phyloP scores from a whole-genome alignment of 2,329 filamentous ascomycete genomes.

The Pyricularia pennisetigena region DNA sequence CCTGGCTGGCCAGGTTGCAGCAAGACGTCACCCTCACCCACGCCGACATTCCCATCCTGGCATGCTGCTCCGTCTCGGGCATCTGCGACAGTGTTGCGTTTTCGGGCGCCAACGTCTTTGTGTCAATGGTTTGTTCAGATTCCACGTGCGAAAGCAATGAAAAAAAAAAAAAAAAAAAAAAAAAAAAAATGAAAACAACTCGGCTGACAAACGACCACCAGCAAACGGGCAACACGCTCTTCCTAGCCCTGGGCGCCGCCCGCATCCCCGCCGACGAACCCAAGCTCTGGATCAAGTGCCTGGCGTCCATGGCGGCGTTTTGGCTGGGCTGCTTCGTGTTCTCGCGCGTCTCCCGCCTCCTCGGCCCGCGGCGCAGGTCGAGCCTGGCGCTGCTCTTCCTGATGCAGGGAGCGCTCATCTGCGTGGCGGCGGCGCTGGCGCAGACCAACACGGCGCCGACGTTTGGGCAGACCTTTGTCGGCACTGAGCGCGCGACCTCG shows the following conservation, averaged over 20 bases:
- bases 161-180: not conserved
- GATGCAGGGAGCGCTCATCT: conserved; percentile 38
- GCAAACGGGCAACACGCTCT: conserved; percentile 46
- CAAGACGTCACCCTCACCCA: conserved; percentile 11
- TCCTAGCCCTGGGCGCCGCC: conserved; percentile 49
- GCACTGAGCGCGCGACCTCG: conserved; percentile 31
- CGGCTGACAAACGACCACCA: not conserved
- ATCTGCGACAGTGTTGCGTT: conserved; percentile 29
- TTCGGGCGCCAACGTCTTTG: conserved; percentile 27
- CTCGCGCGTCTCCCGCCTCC: conserved; percentile 18
- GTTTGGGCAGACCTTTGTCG: conserved; percentile 17
- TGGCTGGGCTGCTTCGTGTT: conserved; percentile 41
- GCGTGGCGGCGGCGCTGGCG: conserved; percentile 41
- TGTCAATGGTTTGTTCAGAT: conserved; percentile 23
- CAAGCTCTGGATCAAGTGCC: conserved; percentile 23
- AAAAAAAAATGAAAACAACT: no score
- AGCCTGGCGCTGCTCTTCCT: conserved; percentile 37
- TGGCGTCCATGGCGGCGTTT: conserved; percentile 41
- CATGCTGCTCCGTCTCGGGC: conserved; percentile 26
- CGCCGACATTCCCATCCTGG: conserved; percentile 27
- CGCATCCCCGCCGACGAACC: conserved; percentile 38
- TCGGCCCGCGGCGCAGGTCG: conserved; percentile 13
- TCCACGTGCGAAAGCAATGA: not conserved
- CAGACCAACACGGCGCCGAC: conserved; percentile 34
- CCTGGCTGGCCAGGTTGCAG: not conserved